A percentile compares a stretch with the other conserved stretches of the same genome.
phyloP scores from a whole-genome alignment of 2,329 filamentous ascomycete genomes.

The Fusarium multiceps region DNA sequence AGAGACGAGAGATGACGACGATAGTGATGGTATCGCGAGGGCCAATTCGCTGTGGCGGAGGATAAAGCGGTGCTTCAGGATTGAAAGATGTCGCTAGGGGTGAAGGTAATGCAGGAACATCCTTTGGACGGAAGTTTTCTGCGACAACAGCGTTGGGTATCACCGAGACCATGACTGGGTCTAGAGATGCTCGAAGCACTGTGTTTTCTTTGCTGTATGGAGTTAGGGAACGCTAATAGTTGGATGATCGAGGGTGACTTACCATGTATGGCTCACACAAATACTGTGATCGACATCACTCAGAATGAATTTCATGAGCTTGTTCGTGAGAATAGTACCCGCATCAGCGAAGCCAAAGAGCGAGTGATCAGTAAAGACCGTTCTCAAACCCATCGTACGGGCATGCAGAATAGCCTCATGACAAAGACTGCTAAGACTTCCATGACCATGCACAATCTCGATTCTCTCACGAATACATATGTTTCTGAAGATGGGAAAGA shows the following conservation, averaged over 20 bases:
- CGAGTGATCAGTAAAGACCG: slow-evolving; percentile 97
- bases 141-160: slow-evolving; percentile 98
- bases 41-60: slow-evolving; percentile 75
- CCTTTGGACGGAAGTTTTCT: slow-evolving; percentile 85
- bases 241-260: slow-evolving; percentile 43
- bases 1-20: slow-evolving; percentile 94
- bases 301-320: slow-evolving; percentile 92
- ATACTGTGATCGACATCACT: slow-evolving; percentile 99
- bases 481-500: slow-evolving; percentile 97
- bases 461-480: slow-evolving; percentile 95
- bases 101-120: slow-evolving; percentile 52
- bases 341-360: slow-evolving; percentile 98
- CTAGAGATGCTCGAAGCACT: slow-evolving; percentile 90
- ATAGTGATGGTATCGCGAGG: slow-evolving; percentile 93
- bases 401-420: slow-evolving; percentile 96
- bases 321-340: slow-evolving; percentile 95
- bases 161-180: slow-evolving; percentile 96
- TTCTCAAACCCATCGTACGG: slow-evolving; percentile 93
- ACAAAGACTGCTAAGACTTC: slow-evolving; percentile 89
- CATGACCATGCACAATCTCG: slow-evolving; percentile 98
- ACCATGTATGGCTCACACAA: slow-evolving; percentile 98
- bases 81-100: slow-evolving; percentile 50
- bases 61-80: slow-evolving; percentile 50
- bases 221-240: slow-evolving; percentile 29
- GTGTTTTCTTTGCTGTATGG: slow-evolving; percentile 90